Percentiles rank a stretch among this genome's conserved stretches.
Evolutionary conservation across 1,284 basidiomycete genomes (phyloP).

Genomic region (Tilletia horrida): DNA sequence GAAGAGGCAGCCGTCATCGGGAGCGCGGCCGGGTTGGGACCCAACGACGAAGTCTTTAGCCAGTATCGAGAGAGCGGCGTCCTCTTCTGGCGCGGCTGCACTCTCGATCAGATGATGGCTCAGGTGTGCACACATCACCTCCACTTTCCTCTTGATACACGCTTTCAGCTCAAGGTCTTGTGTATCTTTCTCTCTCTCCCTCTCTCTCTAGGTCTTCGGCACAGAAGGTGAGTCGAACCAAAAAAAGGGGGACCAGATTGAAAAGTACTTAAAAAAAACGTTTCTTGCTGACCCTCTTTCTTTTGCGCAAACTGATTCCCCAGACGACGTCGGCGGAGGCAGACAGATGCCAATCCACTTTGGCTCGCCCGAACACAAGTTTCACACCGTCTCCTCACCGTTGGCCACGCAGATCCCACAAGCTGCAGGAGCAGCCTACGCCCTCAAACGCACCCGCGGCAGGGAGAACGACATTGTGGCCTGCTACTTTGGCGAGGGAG

Average conservation of each 20-base stretch:
- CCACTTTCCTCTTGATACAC: not conserved
- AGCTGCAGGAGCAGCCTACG: slow-evolving; percentile 87
- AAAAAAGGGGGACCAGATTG: too few relatives aligned
- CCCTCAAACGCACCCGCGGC: slow-evolving; percentile 73
- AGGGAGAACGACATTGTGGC: slow-evolving; percentile 67
- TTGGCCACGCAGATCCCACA: slow-evolving; percentile 95
- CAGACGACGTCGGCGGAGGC: slow-evolving; percentile 34
- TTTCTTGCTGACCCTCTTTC: too few relatives aligned
- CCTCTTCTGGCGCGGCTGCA: slow-evolving; percentile 79
- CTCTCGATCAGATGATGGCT: slow-evolving; percentile 37
- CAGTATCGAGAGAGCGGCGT: slow-evolving; percentile 73
- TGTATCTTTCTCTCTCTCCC: not conserved
- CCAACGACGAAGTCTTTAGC: slow-evolving; percentile 68
- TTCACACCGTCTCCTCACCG: slow-evolving; percentile 88
- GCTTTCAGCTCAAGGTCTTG: not conserved
- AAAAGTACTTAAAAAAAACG: too few relatives aligned
- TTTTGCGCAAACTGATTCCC: too few relatives aligned
- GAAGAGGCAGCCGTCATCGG: slow-evolving; percentile 90
- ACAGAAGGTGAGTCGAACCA: slow-evolving; percentile 29
- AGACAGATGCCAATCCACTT: slow-evolving; percentile 64
- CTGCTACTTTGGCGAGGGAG: slow-evolving; percentile 80
- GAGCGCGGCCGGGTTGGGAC: slow-evolving; percentile 75
- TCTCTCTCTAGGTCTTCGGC: slow-evolving; percentile 32
- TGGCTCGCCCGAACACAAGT: slow-evolving; percentile 76
- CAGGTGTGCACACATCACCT: slow-evolving; percentile 25